Evolutionary conservation across 2,329 filamentous ascomycete species (phyloP), one percentile per base, ranked within the genome.

Genomic region (Helotiales sp.): DNA sequence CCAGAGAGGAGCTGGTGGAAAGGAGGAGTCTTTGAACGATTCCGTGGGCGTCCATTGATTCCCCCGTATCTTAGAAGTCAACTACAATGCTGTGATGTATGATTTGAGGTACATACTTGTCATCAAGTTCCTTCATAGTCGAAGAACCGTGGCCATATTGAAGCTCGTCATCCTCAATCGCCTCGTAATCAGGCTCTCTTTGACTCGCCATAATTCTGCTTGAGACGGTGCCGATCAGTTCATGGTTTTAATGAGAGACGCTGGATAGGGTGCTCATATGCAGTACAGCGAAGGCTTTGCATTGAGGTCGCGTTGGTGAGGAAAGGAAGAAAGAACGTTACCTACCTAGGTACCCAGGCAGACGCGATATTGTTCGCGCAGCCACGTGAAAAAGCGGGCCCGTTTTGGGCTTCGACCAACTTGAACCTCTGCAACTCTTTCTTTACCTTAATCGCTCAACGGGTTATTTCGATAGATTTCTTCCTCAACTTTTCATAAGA

Each of bases 1-100:
- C 81, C 80, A 15, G 81, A 77, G 71, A 89, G 91, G 0, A 99
- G 79, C 3, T 90, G 87, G 59, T 91, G 88, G 70, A 99, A 99
- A 5, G 85, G 84, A 9, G 96, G 77, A 0, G 93, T 97, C 61
- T 84, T 85, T 36, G 85, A 85, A 66, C 89, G 84, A 65, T 98
- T 99, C 13, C 29, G 25, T 9, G 46, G 46, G 17, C 25, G 27
- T 31, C 7, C 25, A 10, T 31, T 10, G 15, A 22, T 22, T 3
- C 25, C 46, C 17, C 17, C 9, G 5, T 8, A 55, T 40, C 52
- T 36, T 47, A 54, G 12, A 25, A n/a, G 5, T 54, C 52, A 52
- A 27, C 27, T n/a, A n/a, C n/a, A n/a, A 12, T 48, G 24, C 22
- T 15, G 8, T 8, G 30, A 1, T 19, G 30, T 6, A 7, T 31